Conservation (phyloP, 345 rosid species). For the Ceriops zippeliana region DNA sequence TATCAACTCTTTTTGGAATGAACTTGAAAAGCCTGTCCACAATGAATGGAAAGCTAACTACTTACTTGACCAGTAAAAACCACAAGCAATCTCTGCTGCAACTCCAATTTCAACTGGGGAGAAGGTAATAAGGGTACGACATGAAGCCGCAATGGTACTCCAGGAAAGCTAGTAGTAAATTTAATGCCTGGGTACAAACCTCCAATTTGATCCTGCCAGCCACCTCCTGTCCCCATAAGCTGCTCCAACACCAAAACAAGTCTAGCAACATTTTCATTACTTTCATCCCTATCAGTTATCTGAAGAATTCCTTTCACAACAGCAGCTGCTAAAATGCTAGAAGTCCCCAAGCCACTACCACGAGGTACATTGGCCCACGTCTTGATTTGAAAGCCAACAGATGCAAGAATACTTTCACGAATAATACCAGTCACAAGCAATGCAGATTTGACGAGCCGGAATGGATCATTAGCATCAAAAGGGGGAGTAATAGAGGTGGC, state of each 20-base stretch:
- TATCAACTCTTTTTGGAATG: not conserved
- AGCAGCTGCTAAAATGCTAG: conserved; percentile 96
- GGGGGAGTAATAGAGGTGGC: conserved; percentile 54
- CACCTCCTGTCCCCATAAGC: conserved; percentile 99
- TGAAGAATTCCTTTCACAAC: conserved; percentile 84
- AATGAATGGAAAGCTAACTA: not conserved
- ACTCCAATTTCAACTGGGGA: conserved; percentile 51
- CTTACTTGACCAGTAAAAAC: conserved; percentile 96
- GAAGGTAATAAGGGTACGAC: conserved; percentile 76
- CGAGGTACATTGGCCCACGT: conserved; percentile 97
- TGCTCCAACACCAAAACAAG: conserved; percentile 89
- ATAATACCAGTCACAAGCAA: conserved; percentile 68
- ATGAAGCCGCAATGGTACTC: conserved; percentile 83
- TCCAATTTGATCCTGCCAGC: conserved; percentile 99
- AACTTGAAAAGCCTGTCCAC: not conserved
- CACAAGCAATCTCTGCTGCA: conserved; percentile 76
- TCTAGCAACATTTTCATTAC: conserved; percentile 79
- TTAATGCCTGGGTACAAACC: conserved; percentile 91
- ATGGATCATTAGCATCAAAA: conserved; percentile 58
- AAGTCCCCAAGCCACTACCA: conserved; percentile 96
- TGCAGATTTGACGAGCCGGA: conserved; percentile 89
- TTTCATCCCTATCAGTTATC: conserved; percentile 68
- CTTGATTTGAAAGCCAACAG: conserved; percentile 55
- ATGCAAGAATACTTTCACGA: conserved; percentile 39
- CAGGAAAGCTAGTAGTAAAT: conserved; percentile 84